phyloP scores from a whole-genome alignment of 306 rosid species.

The Alnus glutinosa region DNA sequence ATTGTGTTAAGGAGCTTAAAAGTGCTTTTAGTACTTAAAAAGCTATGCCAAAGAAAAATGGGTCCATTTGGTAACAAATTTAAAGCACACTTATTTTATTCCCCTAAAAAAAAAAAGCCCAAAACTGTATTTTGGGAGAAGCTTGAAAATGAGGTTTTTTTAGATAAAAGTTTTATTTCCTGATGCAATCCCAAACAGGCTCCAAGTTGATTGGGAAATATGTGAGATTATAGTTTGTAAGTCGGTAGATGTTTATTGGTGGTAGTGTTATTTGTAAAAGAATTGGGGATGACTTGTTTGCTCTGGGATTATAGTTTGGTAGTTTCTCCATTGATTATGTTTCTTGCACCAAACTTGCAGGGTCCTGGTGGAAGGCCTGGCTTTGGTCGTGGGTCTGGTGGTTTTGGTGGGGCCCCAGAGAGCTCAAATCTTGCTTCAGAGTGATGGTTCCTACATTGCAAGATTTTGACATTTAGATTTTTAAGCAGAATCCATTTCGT shows the following conservation, averaged over 20 bases:
- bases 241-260: background rate
- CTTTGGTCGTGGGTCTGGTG: constrained; percentile 58
- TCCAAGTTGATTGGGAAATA: too few relatives aligned
- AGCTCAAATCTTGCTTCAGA: constrained; percentile 50
- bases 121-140: too few relatives aligned
- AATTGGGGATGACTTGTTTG: background rate
- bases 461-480: constrained; percentile 20
- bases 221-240: too few relatives aligned
- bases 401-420: constrained; percentile 47
- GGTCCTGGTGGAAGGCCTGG: constrained; percentile 50
- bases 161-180: too few relatives aligned
- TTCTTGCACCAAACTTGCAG: constrained; percentile 21
- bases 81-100: too few relatives aligned
- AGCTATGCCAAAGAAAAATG: too few relatives aligned
- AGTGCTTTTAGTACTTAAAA: too few relatives aligned
- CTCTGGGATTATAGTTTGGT: background rate
- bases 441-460: background rate
- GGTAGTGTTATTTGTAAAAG: background rate
- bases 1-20: too few relatives aligned
- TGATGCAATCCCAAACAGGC: too few relatives aligned
- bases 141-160: too few relatives aligned
- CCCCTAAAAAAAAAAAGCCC: too few relatives aligned
- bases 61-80: too few relatives aligned
- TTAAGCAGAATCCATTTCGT: background rate
- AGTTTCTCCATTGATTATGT: background rate